Evolutionary conservation across 2,329 filamentous ascomycete genomes (phyloP).

Genomic region (Coniochaeta ligniaria): DNA sequence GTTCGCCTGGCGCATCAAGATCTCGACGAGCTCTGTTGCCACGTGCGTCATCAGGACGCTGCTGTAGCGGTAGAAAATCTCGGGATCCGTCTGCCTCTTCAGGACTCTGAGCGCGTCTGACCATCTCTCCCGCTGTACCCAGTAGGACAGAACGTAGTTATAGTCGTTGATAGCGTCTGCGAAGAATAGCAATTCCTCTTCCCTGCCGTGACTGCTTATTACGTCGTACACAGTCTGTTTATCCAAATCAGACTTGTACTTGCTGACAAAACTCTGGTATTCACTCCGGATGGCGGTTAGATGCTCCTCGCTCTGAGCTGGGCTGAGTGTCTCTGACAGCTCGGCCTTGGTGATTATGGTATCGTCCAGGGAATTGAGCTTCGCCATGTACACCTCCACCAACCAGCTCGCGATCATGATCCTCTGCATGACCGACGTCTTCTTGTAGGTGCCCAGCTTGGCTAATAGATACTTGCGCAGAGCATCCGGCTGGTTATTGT

Average conservation of each 20-base stretch:
- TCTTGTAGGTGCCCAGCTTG: slow-evolving; percentile 76
- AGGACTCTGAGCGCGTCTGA: slow-evolving; percentile 77
- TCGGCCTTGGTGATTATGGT: slow-evolving; percentile 87
- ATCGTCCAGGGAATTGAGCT: slow-evolving; percentile 90
- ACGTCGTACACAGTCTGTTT: slow-evolving; percentile 91
- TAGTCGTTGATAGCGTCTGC: slow-evolving; percentile 85
- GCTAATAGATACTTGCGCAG: slow-evolving; percentile 82
- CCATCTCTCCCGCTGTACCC: slow-evolving; percentile 95
- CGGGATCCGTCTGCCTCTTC: slow-evolving; percentile 85
- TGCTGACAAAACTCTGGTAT: slow-evolving; percentile 80
- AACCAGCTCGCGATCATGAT: slow-evolving; percentile 96
- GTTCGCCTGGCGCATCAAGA: slow-evolving; percentile 84
- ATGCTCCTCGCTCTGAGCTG: slow-evolving; percentile 64
- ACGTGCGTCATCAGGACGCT: slow-evolving; percentile 92
- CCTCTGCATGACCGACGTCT: slow-evolving; percentile 80
- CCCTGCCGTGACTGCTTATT: slow-evolving; percentile 88
- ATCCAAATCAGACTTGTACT: slow-evolving; percentile 82
- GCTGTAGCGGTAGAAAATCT: slow-evolving; percentile 94
- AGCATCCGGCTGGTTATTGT: slow-evolving; percentile 83
- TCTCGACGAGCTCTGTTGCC: slow-evolving; percentile 81
- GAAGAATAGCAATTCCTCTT: slow-evolving; percentile 87
- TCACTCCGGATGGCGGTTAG: slow-evolving; percentile 66
- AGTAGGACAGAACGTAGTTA: slow-evolving; percentile 92
- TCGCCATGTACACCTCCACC: slow-evolving; percentile 94
- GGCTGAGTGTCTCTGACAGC: slow-evolving; percentile 62